Conservation (phyloP, 2,329 filamentous ascomycete genomes). For the Beauveria sp. region DNA sequence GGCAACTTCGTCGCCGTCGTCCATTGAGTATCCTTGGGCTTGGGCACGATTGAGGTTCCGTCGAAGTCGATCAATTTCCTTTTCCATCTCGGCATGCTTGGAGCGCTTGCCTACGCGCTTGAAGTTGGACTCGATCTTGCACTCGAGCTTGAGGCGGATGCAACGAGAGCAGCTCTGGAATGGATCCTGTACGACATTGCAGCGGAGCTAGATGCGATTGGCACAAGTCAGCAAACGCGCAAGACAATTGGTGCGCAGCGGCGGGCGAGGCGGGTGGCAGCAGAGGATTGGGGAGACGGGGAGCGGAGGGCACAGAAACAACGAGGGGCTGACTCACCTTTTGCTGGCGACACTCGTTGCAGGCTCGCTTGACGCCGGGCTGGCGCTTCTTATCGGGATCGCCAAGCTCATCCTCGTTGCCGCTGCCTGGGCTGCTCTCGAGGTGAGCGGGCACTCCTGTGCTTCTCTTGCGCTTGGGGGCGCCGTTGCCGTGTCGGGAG, state of each 20-base stretch:
- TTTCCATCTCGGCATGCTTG: conserved; percentile 81
- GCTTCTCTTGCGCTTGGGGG: conserved; percentile 51
- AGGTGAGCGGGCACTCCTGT: conserved; percentile 40
- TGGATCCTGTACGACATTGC: conserved; percentile 75
- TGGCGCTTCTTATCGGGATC: conserved; percentile 55
- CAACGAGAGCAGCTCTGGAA: conserved; percentile 73
- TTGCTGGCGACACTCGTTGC: conserved; percentile 79
- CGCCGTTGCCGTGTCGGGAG: conserved; percentile 41
- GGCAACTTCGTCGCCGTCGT: conserved; percentile 50
- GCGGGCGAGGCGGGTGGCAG: background rate
- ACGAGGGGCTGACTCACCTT: conserved; percentile 51
- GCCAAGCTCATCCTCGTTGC: conserved; percentile 48
- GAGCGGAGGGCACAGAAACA: background rate
- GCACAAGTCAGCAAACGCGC: background rate
- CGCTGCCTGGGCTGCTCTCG: conserved; percentile 55
- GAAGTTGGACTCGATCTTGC: conserved; percentile 83
- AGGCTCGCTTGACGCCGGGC: conserved; percentile 68
- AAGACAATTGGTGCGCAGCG: background rate
- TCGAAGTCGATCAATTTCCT: conserved; percentile 64
- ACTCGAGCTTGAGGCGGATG: conserved; percentile 70
- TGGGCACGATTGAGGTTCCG: conserved; percentile 54
- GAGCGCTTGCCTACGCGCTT: conserved; percentile 76
- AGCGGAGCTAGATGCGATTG: conserved; percentile 53
- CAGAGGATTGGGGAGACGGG: background rate
- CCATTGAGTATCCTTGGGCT: conserved; percentile 46